A percentile compares a stretch with the other conserved stretches of the same genome.
These are phyloP conservation scores for Endothia cerciana DNA, from an alignment of 2,329 filamentous ascomycete species.

Conservation along the genomic window DNA sequence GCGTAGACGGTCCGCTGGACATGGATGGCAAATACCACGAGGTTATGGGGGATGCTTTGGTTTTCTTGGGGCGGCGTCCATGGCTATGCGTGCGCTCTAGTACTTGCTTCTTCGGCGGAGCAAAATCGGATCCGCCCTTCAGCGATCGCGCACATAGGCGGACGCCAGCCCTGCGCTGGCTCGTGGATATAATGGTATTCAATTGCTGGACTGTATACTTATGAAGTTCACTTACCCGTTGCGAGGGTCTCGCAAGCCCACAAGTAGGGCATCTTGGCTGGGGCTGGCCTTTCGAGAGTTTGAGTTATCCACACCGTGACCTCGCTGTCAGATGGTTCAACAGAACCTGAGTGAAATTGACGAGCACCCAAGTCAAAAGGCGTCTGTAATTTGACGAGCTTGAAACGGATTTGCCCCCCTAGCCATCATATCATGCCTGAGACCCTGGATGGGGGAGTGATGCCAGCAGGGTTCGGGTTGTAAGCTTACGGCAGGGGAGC, in stretches of 20 bases:
- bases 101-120: background rate
- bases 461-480: constrained; percentile 19
- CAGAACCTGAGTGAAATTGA: too few species aligned
- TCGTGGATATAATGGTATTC: constrained; percentile 7
- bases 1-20: background rate
- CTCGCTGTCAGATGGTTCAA: too few species aligned
- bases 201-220: background rate
- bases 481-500: constrained; percentile 16
- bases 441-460: background rate
- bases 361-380: too few species aligned
- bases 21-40: background rate
- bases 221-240: background rate
- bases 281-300: too few species aligned
- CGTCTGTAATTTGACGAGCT: too few species aligned
- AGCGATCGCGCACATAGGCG: background rate
- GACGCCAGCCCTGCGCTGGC: constrained; percentile 6
- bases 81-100: background rate
- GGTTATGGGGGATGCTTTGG: background rate
- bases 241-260: background rate
- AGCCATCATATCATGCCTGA: too few species aligned
- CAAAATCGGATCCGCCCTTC: background rate
- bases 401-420: too few species aligned
- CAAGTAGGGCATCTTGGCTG: background rate
- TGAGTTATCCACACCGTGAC: too few species aligned
- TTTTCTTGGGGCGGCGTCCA: background rate